Conservation (phyloP, 2,329 filamentous ascomycete species). For the Curvularia sp. region DNA sequence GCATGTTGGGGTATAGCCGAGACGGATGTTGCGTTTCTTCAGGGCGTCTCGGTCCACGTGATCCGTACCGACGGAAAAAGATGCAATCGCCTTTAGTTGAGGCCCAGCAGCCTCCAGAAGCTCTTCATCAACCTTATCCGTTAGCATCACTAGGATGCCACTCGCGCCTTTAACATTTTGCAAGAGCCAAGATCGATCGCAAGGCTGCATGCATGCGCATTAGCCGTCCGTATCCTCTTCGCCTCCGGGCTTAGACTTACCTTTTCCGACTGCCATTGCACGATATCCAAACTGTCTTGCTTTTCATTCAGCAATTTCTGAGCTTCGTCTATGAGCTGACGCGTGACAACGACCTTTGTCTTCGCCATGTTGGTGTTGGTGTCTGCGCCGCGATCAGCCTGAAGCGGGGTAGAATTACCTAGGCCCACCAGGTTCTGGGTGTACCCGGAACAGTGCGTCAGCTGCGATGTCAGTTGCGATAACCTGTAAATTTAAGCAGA, state of each 20-base stretch:
- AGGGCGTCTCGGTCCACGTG: slow-evolving; percentile 37
- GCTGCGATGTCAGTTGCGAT: slow-evolving; percentile 20
- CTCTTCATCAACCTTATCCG: slow-evolving; percentile 38
- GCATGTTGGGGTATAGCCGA: slow-evolving; percentile 43
- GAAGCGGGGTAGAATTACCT: slow-evolving; percentile 24
- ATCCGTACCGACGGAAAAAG: slow-evolving; percentile 45
- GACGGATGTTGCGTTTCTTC: slow-evolving; percentile 36
- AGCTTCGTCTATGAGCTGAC: slow-evolving; percentile 33
- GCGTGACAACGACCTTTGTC: slow-evolving; percentile 41
- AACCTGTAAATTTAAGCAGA: slow-evolving; percentile 18
- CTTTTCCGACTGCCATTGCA: slow-evolving; percentile 42
- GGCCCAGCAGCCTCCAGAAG: slow-evolving; percentile 33
- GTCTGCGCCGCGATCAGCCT: slow-evolving; percentile 23
- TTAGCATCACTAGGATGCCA: slow-evolving; percentile 41
- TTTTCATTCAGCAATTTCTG: slow-evolving; percentile 32
- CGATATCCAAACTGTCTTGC: slow-evolving; percentile 30
- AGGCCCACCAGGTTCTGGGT: slow-evolving; percentile 5
- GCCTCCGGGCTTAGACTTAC: slow-evolving; percentile 7
- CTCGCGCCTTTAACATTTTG: slow-evolving; percentile 33
- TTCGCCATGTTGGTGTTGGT: slow-evolving; percentile 30
- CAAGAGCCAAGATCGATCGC: slow-evolving; percentile 40
- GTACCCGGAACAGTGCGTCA: slow-evolving; percentile 2
- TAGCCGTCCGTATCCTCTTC: slow-evolving; percentile 1
- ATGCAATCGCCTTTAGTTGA: slow-evolving; percentile 38
- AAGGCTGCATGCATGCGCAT: slow-evolving; percentile 30